Conservation (phyloP, 1,139 yeast genomes). For the Lodderomyces beijingensis region DNA sequence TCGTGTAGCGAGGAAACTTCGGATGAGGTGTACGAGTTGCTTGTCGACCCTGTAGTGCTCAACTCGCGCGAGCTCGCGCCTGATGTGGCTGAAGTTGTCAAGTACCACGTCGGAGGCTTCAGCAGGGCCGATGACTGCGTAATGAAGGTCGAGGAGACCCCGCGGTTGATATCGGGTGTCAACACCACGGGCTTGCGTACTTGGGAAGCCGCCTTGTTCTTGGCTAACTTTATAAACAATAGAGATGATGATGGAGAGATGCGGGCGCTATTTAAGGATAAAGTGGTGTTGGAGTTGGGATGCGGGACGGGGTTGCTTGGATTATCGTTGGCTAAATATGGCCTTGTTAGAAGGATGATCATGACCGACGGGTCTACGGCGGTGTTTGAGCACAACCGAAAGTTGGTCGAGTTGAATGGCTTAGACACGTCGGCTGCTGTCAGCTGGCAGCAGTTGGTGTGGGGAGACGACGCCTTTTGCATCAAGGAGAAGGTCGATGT, state of each 20-base stretch:
- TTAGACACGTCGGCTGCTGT: conserved; percentile 11
- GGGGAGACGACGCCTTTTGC: conserved; percentile 47
- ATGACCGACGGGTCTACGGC: conserved; percentile 77
- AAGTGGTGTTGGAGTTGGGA: conserved; percentile 65
- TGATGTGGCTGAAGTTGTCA: conserved; percentile 44
- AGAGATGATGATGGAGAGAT: conserved; percentile 3
- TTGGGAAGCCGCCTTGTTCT: conserved; percentile 88
- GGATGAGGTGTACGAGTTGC: conserved; percentile 50
- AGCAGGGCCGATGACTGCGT: conserved; percentile 3
- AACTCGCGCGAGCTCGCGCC: conserved; percentile 36
- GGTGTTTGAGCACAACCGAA: conserved; percentile 49
- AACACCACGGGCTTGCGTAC: conserved; percentile 90
- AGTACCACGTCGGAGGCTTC: conserved; percentile 37
- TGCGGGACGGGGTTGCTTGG: conserved; percentile 91
- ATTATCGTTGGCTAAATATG: conserved; percentile 38
- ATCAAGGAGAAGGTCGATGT: conserved; percentile 35
- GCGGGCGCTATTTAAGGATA: conserved; percentile 13
- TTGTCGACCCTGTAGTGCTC: conserved; percentile 36
- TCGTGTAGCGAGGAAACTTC: conserved; percentile 22
- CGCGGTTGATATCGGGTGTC: conserved; percentile 58
- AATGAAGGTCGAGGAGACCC: conserved; percentile 50
- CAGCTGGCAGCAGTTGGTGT: conserved; percentile 36
- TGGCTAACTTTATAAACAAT: conserved; percentile 32
- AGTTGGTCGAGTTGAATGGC: conserved; percentile 45
- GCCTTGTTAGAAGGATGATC: conserved; percentile 24